Evolutionary conservation across 2,329 filamentous ascomycete species (phyloP), one percentile per base, ranked within the genome.

Genomic region (Aspergillus chevalieri): DNA sequence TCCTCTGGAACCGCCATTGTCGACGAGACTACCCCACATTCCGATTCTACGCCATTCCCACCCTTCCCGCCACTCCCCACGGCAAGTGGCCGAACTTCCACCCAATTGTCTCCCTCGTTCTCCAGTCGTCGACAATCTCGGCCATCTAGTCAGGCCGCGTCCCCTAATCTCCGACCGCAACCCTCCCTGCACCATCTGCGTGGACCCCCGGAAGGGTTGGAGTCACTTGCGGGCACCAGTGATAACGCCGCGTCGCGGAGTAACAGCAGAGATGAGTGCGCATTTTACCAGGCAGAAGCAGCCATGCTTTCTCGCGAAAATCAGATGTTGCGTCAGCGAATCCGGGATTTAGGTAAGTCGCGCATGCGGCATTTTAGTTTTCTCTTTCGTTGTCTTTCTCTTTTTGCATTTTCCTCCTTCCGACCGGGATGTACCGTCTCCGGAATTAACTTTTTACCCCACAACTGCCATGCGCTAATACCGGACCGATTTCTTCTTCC

Each of bases 211-310:
- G 63, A 67, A 28, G 52, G 56, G 6, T 48, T 52, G 19, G 65
- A 67, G 48, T 55, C 57, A 49, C 54, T 59, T 47, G 51, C 62
- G n/a, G 54, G 57, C 36, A 45, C 58, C 24, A 60, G 64, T 47
- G 63, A 65, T 19, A 59, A 51, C 28, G 38, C 38, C 17, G 38
- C 7, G 5, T 19, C 17, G 6, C 65, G 64, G 50, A 66, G 71
- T 41, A 64, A 69, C 30, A 73, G 72, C 54, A 65, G 73, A 43
- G 74, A 77, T 49, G 74, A 77, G 48, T 65, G 62, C 46, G 66
- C 72, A 14, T 76, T 67, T 53, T 75, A 74, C 52, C 74, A 77
- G 54, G 71, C 74, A 17, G 74, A 77, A 52, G 72, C 72, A 7
- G 65, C 70, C 24, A 74, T 67, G 55, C 57, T 77, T 26, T 67